Percentiles rank a stretch among this genome's conserved stretches.
These are phyloP conservation scores for Rutidosis leptorrhynchoides DNA, from an alignment of 129 eudicot species.

Conservation along the genomic window DNA sequence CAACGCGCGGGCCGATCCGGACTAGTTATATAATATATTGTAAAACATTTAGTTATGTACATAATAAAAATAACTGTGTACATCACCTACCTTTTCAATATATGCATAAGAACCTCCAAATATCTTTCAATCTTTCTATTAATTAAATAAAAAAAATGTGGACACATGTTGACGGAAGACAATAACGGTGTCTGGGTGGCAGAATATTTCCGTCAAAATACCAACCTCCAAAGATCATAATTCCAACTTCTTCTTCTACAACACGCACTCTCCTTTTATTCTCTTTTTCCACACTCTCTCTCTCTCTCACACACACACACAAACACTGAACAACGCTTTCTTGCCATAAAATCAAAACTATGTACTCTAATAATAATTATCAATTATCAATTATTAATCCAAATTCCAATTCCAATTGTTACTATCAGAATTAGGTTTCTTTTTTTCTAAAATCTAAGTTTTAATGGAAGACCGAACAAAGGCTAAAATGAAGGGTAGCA, in stretches of 20 bases:
- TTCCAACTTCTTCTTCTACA: constrained; percentile 17
- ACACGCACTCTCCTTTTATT: constrained; percentile 3
- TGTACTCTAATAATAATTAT: not conserved
- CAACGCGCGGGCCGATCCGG: no score
- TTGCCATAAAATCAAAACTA: no score
- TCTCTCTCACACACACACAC: no score
- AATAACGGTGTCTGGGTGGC: constrained; percentile 3
- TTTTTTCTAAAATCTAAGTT: not conserved
- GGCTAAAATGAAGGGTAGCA: constrained; percentile 32
- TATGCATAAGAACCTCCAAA: no score
- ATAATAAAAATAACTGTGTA: no score
- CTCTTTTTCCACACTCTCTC: constrained; percentile 24
- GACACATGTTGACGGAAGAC: constrained; percentile 9
- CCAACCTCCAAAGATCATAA: constrained; percentile 25
- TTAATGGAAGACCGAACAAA: constrained; percentile 31
- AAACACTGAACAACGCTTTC: not conserved
- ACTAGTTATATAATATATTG: no score
- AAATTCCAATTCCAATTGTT: no score
- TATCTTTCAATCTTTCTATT: no score
- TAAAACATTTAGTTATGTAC: no score
- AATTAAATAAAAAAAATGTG: no score
- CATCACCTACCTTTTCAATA: no score
- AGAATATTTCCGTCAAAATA: constrained; percentile 4
- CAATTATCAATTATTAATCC: no score
- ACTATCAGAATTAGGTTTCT: not conserved